Base-by-base conservation (phyloP, 2,329 filamentous ascomycete genomes). In the Mycocentrospora acerina region DNA sequence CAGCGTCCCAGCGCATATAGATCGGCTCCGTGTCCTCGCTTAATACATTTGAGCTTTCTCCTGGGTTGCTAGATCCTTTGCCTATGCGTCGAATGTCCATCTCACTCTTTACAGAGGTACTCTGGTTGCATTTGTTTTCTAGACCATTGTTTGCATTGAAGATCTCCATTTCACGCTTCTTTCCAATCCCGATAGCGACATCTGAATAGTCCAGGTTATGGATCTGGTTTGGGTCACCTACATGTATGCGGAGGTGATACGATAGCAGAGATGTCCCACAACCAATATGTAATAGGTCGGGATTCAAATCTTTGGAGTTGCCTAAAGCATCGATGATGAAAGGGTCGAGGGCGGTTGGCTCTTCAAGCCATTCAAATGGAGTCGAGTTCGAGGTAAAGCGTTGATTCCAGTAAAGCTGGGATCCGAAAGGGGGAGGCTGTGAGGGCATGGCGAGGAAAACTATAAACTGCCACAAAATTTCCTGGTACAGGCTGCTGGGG, bases 161-260 rank as follows among this genome's bases (percentile, higher is more conserved):
- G 24, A 58, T 44, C 7, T 62, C 60, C 8, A 43, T 33, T 45
- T 70, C 67, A 19, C 57, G 48, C 30, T 48, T 44, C 29, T 39
- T 46, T 10, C 66, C 67, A 2, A 67, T 33, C 5, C 61, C 46
- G 12, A 69, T 56, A 1, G 65, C 67, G 11, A 64, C 56, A 15
- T 52, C 44, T 1, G 67, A 68, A 37, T 67, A 70, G 38, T 70
- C 67, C 16, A 68, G 25, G 33, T 70, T 70, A 28, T 66, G 62
- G 7, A 70, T 55, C 17, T 66, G 64, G 9, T 28, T 26, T 2
- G 67, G 57, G 11, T 51, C 26, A 2, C 52, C 28, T 4, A 68
- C 64, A 25, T 63, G 53, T 3, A 44, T 48, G n/a, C 60, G 58
- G 11, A 70, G 49, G 34, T 68, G 64, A 16, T 57, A 63, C 1